phyloP scores from a whole-genome alignment of 768 basidiomycete species.

The Tylopilus subfusipes region DNA sequence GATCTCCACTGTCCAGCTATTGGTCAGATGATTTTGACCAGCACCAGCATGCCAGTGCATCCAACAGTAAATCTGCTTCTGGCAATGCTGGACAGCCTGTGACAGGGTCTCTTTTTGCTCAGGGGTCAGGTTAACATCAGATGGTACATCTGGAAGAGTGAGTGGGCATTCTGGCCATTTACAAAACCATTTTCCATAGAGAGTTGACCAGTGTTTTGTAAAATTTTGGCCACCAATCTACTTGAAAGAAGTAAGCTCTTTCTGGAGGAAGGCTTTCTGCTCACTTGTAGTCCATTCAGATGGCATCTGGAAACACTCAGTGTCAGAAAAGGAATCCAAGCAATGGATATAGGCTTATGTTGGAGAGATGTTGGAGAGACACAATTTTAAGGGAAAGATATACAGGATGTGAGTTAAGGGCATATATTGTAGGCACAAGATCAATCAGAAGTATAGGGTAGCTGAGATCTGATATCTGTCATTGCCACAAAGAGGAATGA shows the following conservation, averaged over 20 bases:
- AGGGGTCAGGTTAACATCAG: neutral
- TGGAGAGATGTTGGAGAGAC: no score
- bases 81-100: neutral
- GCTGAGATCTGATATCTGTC: no score
- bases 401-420: no score
- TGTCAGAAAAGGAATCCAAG: no score
- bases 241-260: constrained; percentile 1
- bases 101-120: neutral
- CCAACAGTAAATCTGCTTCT: neutral
- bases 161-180: neutral
- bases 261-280: neutral
- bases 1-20: neutral
- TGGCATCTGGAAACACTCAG: no score
- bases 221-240: neutral
- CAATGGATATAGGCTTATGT: no score
- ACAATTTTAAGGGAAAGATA: no score
- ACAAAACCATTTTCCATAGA: neutral
- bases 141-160: neutral
- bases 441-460: no score
- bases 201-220: neutral
- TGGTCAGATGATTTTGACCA: neutral
- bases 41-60: constrained; percentile 1
- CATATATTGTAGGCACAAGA: no score
- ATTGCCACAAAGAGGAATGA: no score
- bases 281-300: neutral